A percentile compares a stretch with the other conserved stretches of the same genome.
These are phyloP conservation scores for Eucalyptus fibrosa DNA, from an alignment of 345 rosid species.

Conservation along the genomic window DNA sequence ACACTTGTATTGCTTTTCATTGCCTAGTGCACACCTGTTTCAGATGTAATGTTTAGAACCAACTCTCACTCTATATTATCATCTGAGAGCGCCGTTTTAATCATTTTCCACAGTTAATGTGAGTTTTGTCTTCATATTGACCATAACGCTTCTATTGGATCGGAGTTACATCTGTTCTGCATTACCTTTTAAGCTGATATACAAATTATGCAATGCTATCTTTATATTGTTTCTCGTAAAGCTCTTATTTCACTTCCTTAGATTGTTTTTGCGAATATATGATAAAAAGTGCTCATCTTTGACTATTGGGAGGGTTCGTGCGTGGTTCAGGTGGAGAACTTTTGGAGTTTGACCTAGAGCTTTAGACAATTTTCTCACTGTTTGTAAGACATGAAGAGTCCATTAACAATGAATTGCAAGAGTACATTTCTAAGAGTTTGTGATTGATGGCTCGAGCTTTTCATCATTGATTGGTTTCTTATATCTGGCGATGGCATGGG, in stretches of 20 bases:
- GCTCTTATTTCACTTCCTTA: neutral
- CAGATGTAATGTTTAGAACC: neutral
- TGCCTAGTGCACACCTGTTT: neutral
- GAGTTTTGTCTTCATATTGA: neutral
- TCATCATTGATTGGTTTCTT: neutral
- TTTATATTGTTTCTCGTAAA: neutral
- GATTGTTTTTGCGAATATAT: neutral
- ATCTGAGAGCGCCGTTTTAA: neutral
- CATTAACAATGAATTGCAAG: neutral
- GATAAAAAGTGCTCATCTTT: constrained; percentile 37
- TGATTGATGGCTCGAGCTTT: neutral
- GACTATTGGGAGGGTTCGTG: constrained; percentile 32
- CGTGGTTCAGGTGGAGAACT: constrained; percentile 42
- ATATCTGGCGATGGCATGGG: neutral
- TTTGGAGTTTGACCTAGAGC: constrained; percentile 3
- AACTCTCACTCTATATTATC: neutral
- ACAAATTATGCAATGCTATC: neutral
- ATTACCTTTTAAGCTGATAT: neutral
- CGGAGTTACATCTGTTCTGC: neutral
- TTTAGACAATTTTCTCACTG: neutral
- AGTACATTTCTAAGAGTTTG: neutral
- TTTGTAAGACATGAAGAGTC: neutral
- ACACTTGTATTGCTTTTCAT: neutral
- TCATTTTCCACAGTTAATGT: neutral
- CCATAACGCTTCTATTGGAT: neutral